Evolutionary conservation across 2,329 filamentous ascomycete species (phyloP).

Genomic region (Penicillium glabrum): DNA sequence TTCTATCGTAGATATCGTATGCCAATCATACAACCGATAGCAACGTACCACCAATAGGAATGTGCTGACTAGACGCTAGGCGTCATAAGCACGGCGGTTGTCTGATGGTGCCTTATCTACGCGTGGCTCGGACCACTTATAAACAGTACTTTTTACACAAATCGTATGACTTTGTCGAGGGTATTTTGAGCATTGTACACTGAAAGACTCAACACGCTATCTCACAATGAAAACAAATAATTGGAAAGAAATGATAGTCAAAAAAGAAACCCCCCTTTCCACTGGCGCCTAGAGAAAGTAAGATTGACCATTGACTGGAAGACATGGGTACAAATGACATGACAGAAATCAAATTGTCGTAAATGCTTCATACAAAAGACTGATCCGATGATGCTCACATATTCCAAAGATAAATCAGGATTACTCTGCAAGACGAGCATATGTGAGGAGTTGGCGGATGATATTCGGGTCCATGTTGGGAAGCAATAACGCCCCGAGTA

Average conservation of each 20-base stretch:
- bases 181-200: constrained; percentile 41
- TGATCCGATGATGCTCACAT: not conserved
- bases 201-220: constrained; percentile 23
- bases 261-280: constrained; percentile 14
- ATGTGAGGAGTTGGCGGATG: constrained; percentile 67
- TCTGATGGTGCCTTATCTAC: too few relatives aligned
- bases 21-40: not conserved
- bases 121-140: not conserved
- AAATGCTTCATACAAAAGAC: constrained; percentile 14
- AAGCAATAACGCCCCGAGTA: constrained; percentile 68
- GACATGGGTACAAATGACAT: constrained; percentile 29
- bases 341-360: constrained; percentile 23
- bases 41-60: not conserved
- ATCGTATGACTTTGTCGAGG: constrained; percentile 21
- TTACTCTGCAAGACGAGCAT: constrained; percentile 55
- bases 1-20: not conserved
- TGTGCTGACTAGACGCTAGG: too few relatives aligned
- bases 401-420: not conserved
- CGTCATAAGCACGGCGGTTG: too few relatives aligned
- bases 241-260: constrained; percentile 5
- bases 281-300: constrained; percentile 20
- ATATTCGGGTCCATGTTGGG: constrained; percentile 63
- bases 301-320: constrained; percentile 12
- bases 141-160: not conserved
- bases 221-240: constrained; percentile 19